Conservation (phyloP, 768 basidiomycete species). For the Auricularia sp. region DNA sequence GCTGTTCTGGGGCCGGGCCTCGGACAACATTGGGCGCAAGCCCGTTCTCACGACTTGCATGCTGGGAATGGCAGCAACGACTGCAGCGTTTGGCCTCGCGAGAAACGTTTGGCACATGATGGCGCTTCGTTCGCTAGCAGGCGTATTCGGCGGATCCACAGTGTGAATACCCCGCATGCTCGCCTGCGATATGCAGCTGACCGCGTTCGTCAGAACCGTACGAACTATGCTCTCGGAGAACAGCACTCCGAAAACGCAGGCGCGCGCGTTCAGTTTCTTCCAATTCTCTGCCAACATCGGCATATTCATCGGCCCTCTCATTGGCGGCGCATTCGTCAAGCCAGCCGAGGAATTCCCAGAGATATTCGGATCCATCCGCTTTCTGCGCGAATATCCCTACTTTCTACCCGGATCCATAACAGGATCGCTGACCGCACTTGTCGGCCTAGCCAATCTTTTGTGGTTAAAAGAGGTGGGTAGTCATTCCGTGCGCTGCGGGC, state of each 20-base stretch:
- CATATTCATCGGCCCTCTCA: slow-evolving; percentile 4
- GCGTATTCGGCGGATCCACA: slow-evolving; percentile 29
- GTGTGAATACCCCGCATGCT: slow-evolving; percentile 12
- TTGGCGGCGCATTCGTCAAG: not conserved
- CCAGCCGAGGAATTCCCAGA: slow-evolving; percentile 28
- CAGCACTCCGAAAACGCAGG: slow-evolving; percentile 2
- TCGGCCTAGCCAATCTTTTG: not conserved
- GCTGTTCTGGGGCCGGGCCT: slow-evolving; percentile 8
- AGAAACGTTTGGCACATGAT: slow-evolving; percentile 11
- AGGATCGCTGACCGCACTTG: slow-evolving; percentile 21
- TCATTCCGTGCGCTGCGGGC: not conserved
- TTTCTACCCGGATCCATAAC: slow-evolving; percentile 32
- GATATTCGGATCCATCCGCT: slow-evolving; percentile 23
- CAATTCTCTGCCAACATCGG: slow-evolving; percentile 4
- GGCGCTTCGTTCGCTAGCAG: slow-evolving; percentile 5
- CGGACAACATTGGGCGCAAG: slow-evolving; percentile 9
- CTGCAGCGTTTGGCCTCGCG: slow-evolving; percentile 7
- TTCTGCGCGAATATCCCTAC: slow-evolving; percentile 34
- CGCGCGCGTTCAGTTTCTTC: slow-evolving; percentile 5
- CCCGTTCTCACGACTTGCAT: slow-evolving; percentile 8
- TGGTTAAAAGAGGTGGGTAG: not conserved
- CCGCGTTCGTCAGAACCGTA: not conserved
- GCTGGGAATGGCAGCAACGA: slow-evolving; percentile 4
- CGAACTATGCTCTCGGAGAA: slow-evolving; percentile 5
- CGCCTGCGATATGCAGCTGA: not conserved